These are phyloP conservation scores for Somion occarium DNA, from an alignment of 1,284 basidiomycete species.

Conservation along the genomic window DNA sequence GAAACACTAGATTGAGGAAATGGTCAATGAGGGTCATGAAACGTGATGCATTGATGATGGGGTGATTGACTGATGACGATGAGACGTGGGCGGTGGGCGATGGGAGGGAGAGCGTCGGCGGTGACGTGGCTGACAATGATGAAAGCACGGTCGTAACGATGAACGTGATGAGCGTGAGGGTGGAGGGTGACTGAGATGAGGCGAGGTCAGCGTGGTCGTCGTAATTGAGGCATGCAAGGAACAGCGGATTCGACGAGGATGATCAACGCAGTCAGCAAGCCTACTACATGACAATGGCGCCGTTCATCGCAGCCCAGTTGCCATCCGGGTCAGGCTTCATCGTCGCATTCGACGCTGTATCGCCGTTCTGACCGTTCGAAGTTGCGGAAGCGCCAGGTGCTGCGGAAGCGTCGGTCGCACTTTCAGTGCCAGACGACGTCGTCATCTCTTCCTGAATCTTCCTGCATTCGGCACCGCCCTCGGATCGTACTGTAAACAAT, in stretches of 20 bases:
- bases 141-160: too few species aligned
- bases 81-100: slow-evolving; percentile 7
- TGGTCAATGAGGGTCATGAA: too few species aligned
- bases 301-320: not conserved
- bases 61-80: too few species aligned
- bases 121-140: too few species aligned
- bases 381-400: not conserved
- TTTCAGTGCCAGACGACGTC: not conserved
- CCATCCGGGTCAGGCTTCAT: slow-evolving; percentile 6
- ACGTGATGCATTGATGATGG: too few species aligned
- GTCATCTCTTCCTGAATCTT: slow-evolving; percentile 28
- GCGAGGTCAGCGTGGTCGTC: not conserved
- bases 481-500: slow-evolving; percentile 37
- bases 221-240: not conserved
- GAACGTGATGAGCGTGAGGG: too few species aligned
- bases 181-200: not conserved
- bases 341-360: too few species aligned
- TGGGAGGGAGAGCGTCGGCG: too few species aligned
- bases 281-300: slow-evolving; percentile 1
- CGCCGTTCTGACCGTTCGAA: too few species aligned
- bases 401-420: not conserved
- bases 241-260: too few species aligned
- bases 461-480: slow-evolving; percentile 52
- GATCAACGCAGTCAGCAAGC: too few species aligned
- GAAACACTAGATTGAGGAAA: not conserved